phyloP scores from a whole-genome alignment of 495 filamentous ascomycete genomes.

The Tuber borchii region DNA sequence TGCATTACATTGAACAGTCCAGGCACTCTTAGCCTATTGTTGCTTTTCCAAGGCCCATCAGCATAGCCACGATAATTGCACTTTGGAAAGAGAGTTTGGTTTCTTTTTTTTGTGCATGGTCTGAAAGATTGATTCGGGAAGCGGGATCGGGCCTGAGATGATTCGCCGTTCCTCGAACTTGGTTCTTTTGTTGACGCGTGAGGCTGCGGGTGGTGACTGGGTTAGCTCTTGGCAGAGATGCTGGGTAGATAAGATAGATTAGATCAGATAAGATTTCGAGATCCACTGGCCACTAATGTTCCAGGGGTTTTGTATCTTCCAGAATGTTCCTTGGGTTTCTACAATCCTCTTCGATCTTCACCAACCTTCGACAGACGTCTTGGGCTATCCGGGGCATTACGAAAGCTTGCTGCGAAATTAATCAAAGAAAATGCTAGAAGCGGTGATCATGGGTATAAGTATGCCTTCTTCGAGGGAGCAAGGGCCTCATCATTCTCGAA shows the following conservation, averaged over 20 bases:
- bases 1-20: neutral
- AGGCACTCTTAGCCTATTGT: neutral
- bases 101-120: neutral
- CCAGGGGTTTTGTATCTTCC: neutral
- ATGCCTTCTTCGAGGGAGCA: neutral
- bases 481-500: slow-evolving; percentile 6
- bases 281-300: neutral
- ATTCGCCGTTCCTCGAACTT: neutral
- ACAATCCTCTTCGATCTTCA: slow-evolving; percentile 17
- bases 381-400: slow-evolving; percentile 9
- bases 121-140: neutral
- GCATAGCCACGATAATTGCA: neutral
- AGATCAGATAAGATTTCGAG: neutral
- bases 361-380: slow-evolving; percentile 11
- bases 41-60: neutral
- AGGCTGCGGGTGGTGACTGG: neutral
- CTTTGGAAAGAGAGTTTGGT: neutral
- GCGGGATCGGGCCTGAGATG: neutral
- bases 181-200: neutral
- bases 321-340: neutral
- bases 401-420: slow-evolving; percentile 16
- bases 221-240: neutral
- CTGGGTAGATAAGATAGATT: neutral
- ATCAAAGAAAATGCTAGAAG: slow-evolving; percentile 16
- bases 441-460: slow-evolving; percentile 6